phyloP scores from a whole-genome alignment of 2,329 filamentous ascomycete species.

The Neonectria faginata region DNA sequence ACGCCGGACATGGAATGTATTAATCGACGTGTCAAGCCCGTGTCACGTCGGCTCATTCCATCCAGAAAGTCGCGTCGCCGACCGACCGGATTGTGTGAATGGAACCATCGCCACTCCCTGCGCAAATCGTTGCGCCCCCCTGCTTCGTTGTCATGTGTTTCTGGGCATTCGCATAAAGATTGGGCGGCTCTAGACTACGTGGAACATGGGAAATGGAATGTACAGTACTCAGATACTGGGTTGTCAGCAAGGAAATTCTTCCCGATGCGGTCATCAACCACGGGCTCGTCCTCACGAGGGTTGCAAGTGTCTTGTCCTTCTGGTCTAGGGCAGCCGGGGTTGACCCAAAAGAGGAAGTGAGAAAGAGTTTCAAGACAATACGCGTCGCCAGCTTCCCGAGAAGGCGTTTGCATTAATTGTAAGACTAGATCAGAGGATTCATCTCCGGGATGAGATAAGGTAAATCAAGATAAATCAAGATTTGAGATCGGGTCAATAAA shows the following conservation, averaged over 20 bases:
- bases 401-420: background rate
- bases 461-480: background rate
- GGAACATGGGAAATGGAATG: background rate
- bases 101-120: slow-evolving; percentile 1
- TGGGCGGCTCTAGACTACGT: background rate
- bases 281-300: background rate
- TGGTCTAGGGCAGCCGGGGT: background rate
- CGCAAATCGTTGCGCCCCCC: background rate
- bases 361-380: background rate
- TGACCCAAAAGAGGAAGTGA: background rate
- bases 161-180: background rate
- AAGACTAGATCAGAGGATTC: background rate
- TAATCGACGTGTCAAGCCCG: slow-evolving; percentile 12
- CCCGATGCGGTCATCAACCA: background rate
- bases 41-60: slow-evolving; percentile 26
- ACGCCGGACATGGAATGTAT: background rate
- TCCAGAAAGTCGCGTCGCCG: slow-evolving; percentile 2
- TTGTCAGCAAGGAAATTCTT: background rate
- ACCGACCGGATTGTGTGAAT: slow-evolving; percentile 3
- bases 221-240: background rate
- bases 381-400: background rate
- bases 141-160: background rate
- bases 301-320: background rate
- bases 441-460: slow-evolving; percentile 1
- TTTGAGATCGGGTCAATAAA: background rate